phyloP scores from a whole-genome alignment of 331 rosid species.

The Acacia pycnantha region DNA sequence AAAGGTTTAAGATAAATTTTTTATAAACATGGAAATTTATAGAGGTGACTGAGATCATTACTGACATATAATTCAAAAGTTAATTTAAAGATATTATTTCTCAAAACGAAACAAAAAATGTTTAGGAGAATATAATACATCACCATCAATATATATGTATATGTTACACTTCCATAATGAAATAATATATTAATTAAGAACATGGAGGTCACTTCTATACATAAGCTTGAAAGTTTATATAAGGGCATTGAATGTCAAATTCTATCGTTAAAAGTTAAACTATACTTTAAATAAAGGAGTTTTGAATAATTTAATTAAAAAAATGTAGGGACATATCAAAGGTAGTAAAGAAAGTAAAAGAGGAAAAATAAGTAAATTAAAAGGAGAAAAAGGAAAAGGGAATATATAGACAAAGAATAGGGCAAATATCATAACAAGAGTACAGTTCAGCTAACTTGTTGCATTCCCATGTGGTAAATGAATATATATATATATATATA shows the following conservation, averaged over 20 bases:
- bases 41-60: background rate
- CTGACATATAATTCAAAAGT: background rate
- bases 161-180: background rate
- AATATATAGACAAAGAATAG: conserved; percentile 38
- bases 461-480: conserved; percentile 53
- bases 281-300: conserved; percentile 4
- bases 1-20: background rate
- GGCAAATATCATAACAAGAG: conserved; percentile 40
- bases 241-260: background rate
- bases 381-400: conserved; percentile 25
- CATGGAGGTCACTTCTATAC: background rate
- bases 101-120: background rate
- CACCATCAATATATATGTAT: background rate
- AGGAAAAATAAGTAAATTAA: conserved; percentile 26
- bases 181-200: background rate
- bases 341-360: conserved; percentile 28
- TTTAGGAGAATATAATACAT: background rate
- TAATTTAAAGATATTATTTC: background rate
- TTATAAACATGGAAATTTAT: background rate
- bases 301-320: background rate
- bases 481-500: background rate
- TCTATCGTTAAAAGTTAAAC: background rate
- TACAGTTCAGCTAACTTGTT: conserved; percentile 58
- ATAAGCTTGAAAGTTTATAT: background rate
- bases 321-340: background rate